These are phyloP conservation scores for Yamadazyma sp. DNA, from an alignment of 805 yeast species.

Conservation along the genomic window DNA sequence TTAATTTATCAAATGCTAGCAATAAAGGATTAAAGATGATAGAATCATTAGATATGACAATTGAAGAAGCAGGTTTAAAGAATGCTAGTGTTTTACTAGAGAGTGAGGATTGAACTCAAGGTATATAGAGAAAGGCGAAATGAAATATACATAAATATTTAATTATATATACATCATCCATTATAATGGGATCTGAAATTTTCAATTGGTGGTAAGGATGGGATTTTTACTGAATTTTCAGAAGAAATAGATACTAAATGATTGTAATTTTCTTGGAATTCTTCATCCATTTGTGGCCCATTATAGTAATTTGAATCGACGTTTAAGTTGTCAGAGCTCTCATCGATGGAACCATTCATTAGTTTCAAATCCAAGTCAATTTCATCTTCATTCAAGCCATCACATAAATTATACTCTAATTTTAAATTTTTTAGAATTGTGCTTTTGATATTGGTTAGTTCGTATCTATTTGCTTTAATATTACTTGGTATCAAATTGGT, in stretches of 20 bases:
- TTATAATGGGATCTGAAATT: conserved; percentile 4
- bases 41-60: conserved; percentile 55
- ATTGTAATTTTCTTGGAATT: conserved; percentile 3
- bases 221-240: conserved; percentile 1
- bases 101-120: conserved; percentile 17
- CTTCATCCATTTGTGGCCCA: too few relatives aligned
- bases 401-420: conserved; percentile 13
- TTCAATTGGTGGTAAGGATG: conserved; percentile 11
- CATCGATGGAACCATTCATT: conserved; percentile 1
- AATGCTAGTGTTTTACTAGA: conserved; percentile 82
- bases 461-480: conserved; percentile 22
- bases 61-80: conserved; percentile 72
- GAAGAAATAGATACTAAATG: conserved; percentile 1
- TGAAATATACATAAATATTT: conserved; percentile 3
- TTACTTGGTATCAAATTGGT: not conserved
- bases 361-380: conserved; percentile 20
- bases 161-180: not conserved
- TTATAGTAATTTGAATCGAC: too few relatives aligned
- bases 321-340: not conserved
- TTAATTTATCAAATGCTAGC: conserved; percentile 32
- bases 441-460: conserved; percentile 27
- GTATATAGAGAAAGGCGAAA: too few relatives aligned
- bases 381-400: conserved; percentile 22
- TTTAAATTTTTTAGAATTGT: conserved; percentile 5
- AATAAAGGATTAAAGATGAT: conserved; percentile 47